A percentile compares a stretch with the other conserved stretches of the same genome.
These are phyloP conservation scores for Plasmodium falciparum DNA, from an alignment of 169 alveolate species.

Conservation along the genomic window DNA sequence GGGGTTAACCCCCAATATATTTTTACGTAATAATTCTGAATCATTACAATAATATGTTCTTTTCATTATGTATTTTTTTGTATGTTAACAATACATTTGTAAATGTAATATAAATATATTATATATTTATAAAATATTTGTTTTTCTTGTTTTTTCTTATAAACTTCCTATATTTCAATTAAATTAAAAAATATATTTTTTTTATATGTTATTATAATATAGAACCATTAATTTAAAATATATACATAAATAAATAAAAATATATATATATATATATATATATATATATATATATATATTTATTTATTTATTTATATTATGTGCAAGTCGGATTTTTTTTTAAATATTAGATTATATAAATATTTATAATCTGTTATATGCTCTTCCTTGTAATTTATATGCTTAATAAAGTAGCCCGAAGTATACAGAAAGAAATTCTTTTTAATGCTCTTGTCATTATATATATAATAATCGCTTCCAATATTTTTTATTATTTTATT, in stretches of 20 bases:
- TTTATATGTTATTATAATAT: too few relatives aligned
- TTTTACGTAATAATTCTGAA: too few relatives aligned
- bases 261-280: not conserved
- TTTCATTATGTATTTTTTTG: too few relatives aligned
- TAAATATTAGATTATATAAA: conserved; percentile 44
- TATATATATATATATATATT: not conserved
- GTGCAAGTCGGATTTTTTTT: conserved; percentile 27
- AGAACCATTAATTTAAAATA: too few relatives aligned
- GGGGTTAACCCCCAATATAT: too few relatives aligned
- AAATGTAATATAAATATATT: too few relatives aligned
- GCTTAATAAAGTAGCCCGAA: conserved; percentile 57
- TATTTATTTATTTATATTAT: not conserved
- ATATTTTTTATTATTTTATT: conserved; percentile 10
- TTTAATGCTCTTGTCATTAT: conserved; percentile 66
- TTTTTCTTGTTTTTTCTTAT: too few relatives aligned
- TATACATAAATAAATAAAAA: not conserved
- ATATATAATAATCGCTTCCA: conserved; percentile 13
- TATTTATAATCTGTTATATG: conserved; percentile 60
- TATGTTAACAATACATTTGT: too few relatives aligned
- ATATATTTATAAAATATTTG: too few relatives aligned
- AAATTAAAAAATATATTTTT: too few relatives aligned
- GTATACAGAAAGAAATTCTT: conserved; percentile 66
- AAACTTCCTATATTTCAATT: too few relatives aligned
- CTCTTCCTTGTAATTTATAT: conserved; percentile 51
- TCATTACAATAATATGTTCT: too few relatives aligned